These are phyloP conservation scores for Mallotus nudiflorus DNA, from an alignment of 345 rosid genomes.

Conservation along the genomic window DNA sequence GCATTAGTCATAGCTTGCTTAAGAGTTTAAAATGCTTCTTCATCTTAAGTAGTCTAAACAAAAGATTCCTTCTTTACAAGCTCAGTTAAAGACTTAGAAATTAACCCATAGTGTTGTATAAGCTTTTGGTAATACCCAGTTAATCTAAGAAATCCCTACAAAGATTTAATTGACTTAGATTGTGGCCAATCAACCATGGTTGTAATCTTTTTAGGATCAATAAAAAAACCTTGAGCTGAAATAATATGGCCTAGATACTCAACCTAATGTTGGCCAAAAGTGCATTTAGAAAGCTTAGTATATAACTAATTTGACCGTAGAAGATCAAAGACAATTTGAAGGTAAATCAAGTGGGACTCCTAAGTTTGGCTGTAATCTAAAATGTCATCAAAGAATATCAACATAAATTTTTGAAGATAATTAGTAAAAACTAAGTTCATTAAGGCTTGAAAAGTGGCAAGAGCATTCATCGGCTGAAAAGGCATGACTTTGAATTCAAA, in stretches of 20 bases:
- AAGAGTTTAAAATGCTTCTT: neutral
- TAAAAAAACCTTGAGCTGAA: neutral
- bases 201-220: neutral
- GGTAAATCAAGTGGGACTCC: neutral
- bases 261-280: neutral
- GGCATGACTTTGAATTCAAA: neutral
- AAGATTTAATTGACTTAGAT: neutral
- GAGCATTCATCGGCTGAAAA: neutral
- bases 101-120: neutral
- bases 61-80: neutral
- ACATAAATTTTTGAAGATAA: neutral
- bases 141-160: neutral
- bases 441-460: neutral
- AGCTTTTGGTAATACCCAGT: neutral
- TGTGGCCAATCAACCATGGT: neutral
- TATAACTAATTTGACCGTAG: neutral
- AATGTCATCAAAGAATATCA: neutral
- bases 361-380: too few relatives aligned
- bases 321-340: neutral
- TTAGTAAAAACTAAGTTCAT: neutral
- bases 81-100: neutral
- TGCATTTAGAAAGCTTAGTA: neutral
- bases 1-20: neutral
- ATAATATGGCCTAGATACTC: constrained; percentile 15
- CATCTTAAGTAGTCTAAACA: neutral